A percentile compares a stretch with the other conserved stretches of the same genome.
phyloP scores from a whole-genome alignment of 768 basidiomycete species.

The Serendipita sp. region DNA sequence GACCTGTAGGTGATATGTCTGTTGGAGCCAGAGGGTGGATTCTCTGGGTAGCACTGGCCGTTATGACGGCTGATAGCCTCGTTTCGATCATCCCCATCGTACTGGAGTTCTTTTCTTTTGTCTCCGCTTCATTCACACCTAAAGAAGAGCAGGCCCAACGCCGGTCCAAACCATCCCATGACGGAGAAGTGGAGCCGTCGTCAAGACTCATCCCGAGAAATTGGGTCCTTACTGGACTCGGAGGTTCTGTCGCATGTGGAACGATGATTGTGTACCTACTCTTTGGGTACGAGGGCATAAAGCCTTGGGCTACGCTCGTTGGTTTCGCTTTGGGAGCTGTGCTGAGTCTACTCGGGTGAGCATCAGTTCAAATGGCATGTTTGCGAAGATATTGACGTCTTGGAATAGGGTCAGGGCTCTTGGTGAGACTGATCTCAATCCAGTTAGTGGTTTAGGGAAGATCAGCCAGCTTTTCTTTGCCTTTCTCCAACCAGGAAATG shows the following conservation, averaged over 20 bases:
- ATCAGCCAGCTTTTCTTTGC: constrained; percentile 90
- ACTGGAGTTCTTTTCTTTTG: constrained; percentile 30
- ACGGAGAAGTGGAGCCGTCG: constrained; percentile 57
- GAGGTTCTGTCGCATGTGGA: constrained; percentile 45
- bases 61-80: constrained; percentile 88
- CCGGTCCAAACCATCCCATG: constrained; percentile 18
- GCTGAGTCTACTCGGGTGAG: constrained; percentile 76
- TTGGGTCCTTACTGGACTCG: constrained; percentile 64
- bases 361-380: constrained; percentile 3
- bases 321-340: constrained; percentile 72
- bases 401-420: constrained; percentile 65
- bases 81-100: constrained; percentile 70
- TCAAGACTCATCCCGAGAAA: constrained; percentile 63
- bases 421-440: constrained; percentile 90
- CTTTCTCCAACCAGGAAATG: constrained; percentile 83
- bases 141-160: neutral
- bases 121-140: constrained; percentile 13
- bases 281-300: constrained; percentile 83
- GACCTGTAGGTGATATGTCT: constrained; percentile 73
- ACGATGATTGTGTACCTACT: constrained; percentile 73
- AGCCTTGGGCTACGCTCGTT: constrained; percentile 84
- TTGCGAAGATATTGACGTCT: neutral
- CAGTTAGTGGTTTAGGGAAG: constrained; percentile 86
- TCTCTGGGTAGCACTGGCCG: constrained; percentile 87
- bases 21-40: constrained; percentile 91